A percentile compares a stretch with the other conserved stretches of the same genome.
These are phyloP conservation scores for Jaminaea rosea DNA, from an alignment of 1,284 basidiomycete genomes.

Conservation along the genomic window DNA sequence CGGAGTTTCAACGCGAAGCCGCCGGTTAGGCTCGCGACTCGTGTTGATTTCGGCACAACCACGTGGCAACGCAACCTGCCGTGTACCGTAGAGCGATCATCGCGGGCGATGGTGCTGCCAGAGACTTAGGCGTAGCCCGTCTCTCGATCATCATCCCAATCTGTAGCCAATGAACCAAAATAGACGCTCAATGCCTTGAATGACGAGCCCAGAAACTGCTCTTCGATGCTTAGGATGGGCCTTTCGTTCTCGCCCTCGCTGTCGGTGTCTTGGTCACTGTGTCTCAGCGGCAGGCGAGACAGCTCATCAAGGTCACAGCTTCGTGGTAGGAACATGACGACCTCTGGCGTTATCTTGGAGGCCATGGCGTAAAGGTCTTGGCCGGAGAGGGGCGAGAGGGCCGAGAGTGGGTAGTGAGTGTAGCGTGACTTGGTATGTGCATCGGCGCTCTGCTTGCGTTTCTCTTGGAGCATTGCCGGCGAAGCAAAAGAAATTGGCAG, in stretches of 20 bases:
- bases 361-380: constrained; percentile 59
- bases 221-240: constrained; percentile 63
- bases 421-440: no score
- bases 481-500: no score
- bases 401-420: constrained; percentile 45
- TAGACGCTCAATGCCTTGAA: constrained; percentile 59
- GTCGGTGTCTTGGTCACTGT: neutral
- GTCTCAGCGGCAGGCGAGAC: constrained; percentile 12
- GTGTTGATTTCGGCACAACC: no score
- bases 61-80: no score
- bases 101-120: no score
- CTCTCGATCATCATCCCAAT: no score
- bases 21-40: no score
- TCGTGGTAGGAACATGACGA: constrained; percentile 77
- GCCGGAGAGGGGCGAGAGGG: constrained; percentile 71
- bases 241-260: constrained; percentile 8
- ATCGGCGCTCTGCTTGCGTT: no score
- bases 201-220: constrained; percentile 78
- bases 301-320: constrained; percentile 65
- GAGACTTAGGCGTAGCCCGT: no score
- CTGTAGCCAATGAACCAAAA: constrained; percentile 49
- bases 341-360: constrained; percentile 14
- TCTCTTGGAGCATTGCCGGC: no score
- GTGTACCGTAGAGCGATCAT: no score
- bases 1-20: no score